Conservation (phyloP, 2,329 filamentous ascomycete species). For the Neophaeococcomyces mojaviensis region DNA sequence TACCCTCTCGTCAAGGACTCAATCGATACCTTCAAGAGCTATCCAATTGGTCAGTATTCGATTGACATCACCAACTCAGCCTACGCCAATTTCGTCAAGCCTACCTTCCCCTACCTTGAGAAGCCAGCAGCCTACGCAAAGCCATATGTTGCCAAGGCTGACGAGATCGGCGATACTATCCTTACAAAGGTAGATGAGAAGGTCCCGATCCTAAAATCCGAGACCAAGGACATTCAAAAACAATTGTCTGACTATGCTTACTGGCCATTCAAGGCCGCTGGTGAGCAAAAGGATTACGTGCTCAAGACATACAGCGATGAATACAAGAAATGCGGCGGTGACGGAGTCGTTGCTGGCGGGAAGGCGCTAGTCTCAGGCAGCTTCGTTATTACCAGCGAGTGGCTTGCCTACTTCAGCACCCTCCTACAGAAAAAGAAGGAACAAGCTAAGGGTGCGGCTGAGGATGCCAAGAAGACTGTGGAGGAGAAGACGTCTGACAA, state of each 20-base stretch:
- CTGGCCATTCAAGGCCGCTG: conserved; percentile 56
- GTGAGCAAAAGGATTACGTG: conserved; percentile 45
- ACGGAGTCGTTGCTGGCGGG: conserved; percentile 57
- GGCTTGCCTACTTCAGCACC: conserved; percentile 53
- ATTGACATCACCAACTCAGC: conserved; percentile 66
- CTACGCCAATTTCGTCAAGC: conserved; percentile 69
- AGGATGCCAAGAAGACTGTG: conserved; percentile 21
- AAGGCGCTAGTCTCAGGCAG: conserved; percentile 64
- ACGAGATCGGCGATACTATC: conserved; percentile 66
- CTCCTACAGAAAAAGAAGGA: conserved; percentile 57
- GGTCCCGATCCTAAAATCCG: conserved; percentile 68
- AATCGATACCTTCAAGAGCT: conserved; percentile 69
- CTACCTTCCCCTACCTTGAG: conserved; percentile 68
- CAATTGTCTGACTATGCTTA: conserved; percentile 56
- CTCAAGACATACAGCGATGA: conserved; percentile 37
- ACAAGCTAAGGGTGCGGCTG: conserved; percentile 46
- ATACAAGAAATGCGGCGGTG: conserved; percentile 43
- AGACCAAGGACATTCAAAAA: conserved; percentile 61
- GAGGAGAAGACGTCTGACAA: conserved; percentile 42
- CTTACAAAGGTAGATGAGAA: conserved; percentile 61
- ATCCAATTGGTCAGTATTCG: conserved; percentile 77
- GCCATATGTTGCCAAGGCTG: conserved; percentile 77
- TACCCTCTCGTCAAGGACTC: conserved; percentile 78
- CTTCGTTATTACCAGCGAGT: conserved; percentile 59
- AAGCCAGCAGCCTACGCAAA: conserved; percentile 74